phyloP scores from a whole-genome alignment of 2,329 filamentous ascomycete species.

The Alternaria alternata region DNA sequence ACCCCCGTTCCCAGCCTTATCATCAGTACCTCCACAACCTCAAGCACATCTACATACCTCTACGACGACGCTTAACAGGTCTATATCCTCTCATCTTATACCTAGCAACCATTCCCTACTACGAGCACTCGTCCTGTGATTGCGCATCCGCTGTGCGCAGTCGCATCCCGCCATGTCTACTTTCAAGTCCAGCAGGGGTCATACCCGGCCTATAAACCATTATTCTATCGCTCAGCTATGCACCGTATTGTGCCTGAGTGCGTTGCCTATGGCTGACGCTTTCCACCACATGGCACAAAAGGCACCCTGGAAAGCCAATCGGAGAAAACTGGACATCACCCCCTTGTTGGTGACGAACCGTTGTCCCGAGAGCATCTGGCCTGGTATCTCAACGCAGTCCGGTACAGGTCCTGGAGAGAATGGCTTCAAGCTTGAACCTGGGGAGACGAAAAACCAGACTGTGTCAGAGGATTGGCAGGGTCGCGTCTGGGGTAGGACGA shows the following conservation, averaged over 20 bases:
- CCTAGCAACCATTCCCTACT: constrained; percentile 23
- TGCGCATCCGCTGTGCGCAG: constrained; percentile 22
- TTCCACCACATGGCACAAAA: constrained; percentile 46
- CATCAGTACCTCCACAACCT: background rate
- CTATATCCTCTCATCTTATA: constrained; percentile 21
- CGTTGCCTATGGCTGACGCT: constrained; percentile 33
- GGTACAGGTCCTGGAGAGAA: constrained; percentile 72
- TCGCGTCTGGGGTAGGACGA: constrained; percentile 82
- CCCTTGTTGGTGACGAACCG: constrained; percentile 75
- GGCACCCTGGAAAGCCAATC: constrained; percentile 38
- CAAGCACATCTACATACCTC: constrained; percentile 10
- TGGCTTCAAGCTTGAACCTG: constrained; percentile 72
- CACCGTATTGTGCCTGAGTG: constrained; percentile 32
- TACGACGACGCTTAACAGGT: constrained; percentile 23
- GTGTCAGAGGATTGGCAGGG: constrained; percentile 81
- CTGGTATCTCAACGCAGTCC: constrained; percentile 75
- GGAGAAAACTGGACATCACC: constrained; percentile 46
- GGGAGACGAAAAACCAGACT: constrained; percentile 66
- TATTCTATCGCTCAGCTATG: constrained; percentile 31
- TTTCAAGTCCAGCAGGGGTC: constrained; percentile 14
- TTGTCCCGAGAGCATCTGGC: constrained; percentile 76
- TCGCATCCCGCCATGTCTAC: constrained; percentile 28
- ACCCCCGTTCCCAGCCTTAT: constrained; percentile 9
- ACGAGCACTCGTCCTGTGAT: constrained; percentile 11
- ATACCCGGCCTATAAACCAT: constrained; percentile 12